These are phyloP conservation scores for Gossypium bickii DNA, from an alignment of 345 rosid species.

Conservation along the genomic window DNA sequence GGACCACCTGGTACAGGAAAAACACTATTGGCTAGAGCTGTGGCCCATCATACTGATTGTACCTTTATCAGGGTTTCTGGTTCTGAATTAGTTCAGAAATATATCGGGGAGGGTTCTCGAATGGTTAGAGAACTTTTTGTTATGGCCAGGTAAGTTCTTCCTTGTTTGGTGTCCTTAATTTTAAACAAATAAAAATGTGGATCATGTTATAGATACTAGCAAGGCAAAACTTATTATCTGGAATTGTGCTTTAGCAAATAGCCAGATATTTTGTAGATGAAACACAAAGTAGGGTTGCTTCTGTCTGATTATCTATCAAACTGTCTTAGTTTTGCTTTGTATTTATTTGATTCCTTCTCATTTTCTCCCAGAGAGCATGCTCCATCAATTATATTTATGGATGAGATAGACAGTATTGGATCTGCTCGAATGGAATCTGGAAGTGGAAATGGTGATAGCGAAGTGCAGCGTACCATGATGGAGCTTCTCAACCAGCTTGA, in stretches of 20 bases:
- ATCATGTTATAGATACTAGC: background rate
- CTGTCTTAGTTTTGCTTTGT: background rate
- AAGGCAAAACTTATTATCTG: background rate
- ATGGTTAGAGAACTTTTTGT: slow-evolving; percentile 99
- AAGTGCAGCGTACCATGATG: slow-evolving; percentile 97
- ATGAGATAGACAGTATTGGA: slow-evolving; percentile 95
- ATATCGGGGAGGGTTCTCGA: slow-evolving; percentile 98
- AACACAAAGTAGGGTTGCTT: background rate
- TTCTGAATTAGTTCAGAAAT: slow-evolving; percentile 92
- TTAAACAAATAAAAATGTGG: background rate
- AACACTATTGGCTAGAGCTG: slow-evolving; percentile 95
- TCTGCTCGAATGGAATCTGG: slow-evolving; percentile 99
- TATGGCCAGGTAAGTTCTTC: slow-evolving; percentile 80
- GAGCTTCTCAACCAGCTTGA: slow-evolving; percentile 99
- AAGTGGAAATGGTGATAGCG: slow-evolving; percentile 97
- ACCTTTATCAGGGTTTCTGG: slow-evolving; percentile 99
- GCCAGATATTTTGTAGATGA: background rate
- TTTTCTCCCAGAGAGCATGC: slow-evolving; percentile 73
- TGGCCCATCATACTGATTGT: slow-evolving; percentile 99
- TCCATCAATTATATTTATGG: slow-evolving; percentile 98
- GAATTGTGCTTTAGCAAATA: background rate
- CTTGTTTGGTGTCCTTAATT: background rate
- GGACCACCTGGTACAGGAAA: slow-evolving; percentile 99
- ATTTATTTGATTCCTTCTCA: slow-evolving; percentile 6
- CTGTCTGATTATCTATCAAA: background rate